These are phyloP conservation scores for Perilla frutescens DNA, from an alignment of 257 asterid species.

Conservation along the genomic window DNA sequence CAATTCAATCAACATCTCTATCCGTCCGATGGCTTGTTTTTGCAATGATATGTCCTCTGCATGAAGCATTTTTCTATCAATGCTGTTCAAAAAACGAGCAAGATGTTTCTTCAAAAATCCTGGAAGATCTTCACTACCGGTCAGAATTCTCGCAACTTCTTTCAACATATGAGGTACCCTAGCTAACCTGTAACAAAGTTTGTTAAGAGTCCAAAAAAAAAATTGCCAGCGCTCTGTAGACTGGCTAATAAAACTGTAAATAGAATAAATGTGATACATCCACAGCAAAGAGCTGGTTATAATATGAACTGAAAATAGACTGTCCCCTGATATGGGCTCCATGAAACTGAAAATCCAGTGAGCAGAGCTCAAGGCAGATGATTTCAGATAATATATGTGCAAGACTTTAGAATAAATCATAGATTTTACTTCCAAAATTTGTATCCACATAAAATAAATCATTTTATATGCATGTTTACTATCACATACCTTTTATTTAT, in stretches of 20 bases:
- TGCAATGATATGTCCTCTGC: constrained; percentile 74
- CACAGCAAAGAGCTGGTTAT: constrained; percentile 5
- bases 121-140: constrained; percentile 82
- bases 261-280: constrained; percentile 7
- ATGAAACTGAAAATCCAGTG: constrained; percentile 25
- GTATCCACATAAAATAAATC: constrained; percentile 1
- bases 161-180: constrained; percentile 81
- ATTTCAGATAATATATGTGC: constrained; percentile 3
- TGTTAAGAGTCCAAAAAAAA: not conserved
- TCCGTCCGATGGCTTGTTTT: constrained; percentile 84
- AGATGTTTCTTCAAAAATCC: constrained; percentile 85
- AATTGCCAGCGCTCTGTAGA: constrained; percentile 5
- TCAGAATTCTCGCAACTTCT: constrained; percentile 79
- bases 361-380: constrained; percentile 24
- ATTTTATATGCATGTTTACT: constrained; percentile 20
- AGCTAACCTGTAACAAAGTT: constrained; percentile 61
- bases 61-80: constrained; percentile 93
- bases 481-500: constrained; percentile 64
- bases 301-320: constrained; percentile 4
- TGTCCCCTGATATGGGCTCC: constrained; percentile 18
- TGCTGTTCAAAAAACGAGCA: constrained; percentile 86
- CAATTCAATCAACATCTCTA: constrained; percentile 83
- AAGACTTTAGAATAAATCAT: constrained; percentile 14
- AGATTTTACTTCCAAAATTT: constrained; percentile 19
- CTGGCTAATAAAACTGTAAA: constrained; percentile 17